A percentile compares a stretch with the other conserved stretches of the same genome.
Evolutionary conservation across 495 filamentous ascomycete genomes (phyloP).

Genomic region (Mytilinidion resinicola): DNA sequence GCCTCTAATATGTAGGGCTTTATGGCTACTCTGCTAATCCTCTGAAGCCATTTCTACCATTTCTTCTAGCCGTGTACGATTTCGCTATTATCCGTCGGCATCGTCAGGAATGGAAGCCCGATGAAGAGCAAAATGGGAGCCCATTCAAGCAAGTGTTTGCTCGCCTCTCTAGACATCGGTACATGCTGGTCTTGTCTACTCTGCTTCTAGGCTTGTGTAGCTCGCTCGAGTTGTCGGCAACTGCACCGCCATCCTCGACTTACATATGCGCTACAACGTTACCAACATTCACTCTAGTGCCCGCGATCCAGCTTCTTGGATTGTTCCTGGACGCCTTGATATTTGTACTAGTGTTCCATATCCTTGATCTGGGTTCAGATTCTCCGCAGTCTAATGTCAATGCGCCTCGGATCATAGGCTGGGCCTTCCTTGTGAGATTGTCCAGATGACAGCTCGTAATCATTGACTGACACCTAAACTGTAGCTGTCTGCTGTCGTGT

Average conservation of each 20-base stretch:
- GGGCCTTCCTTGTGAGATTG: neutral
- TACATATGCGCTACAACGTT: neutral
- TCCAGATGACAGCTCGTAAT: neutral
- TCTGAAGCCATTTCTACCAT: constrained; percentile 14
- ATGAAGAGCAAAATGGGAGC: neutral
- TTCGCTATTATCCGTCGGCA: neutral
- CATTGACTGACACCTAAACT: constrained; percentile 8
- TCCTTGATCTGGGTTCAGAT: neutral
- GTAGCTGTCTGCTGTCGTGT: constrained; percentile 13
- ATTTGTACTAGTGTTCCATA: neutral
- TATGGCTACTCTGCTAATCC: constrained; percentile 6
- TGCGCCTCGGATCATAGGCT: neutral
- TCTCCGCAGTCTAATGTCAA: neutral
- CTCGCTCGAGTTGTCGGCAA: neutral
- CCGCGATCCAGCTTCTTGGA: neutral
- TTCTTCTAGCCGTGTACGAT: constrained; percentile 16
- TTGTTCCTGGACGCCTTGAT: neutral
- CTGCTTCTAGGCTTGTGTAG: neutral
- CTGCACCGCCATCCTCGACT: neutral
- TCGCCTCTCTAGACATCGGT: neutral
- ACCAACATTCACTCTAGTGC: neutral
- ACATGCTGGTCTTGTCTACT: neutral
- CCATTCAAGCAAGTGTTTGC: too few relatives aligned
- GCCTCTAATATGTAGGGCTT: neutral
- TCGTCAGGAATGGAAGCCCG: neutral